A percentile compares a stretch with the other conserved stretches of the same genome.
These are phyloP conservation scores for Collybia sp. DNA, from an alignment of 768 basidiomycete genomes.

Conservation along the genomic window DNA sequence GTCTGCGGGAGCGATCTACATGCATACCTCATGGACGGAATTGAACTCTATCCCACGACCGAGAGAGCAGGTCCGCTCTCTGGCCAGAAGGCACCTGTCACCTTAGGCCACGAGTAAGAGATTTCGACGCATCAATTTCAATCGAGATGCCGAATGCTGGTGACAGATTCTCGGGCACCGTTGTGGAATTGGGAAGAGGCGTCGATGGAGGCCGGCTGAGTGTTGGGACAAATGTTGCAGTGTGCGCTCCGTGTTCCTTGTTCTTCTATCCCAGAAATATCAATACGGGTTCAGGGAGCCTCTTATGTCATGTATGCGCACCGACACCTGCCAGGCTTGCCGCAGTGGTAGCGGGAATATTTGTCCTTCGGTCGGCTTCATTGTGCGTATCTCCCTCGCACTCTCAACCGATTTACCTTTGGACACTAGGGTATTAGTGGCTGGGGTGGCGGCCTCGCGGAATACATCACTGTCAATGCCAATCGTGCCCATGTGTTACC, in stretches of 20 bases:
- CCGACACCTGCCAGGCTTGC: slow-evolving; percentile 25
- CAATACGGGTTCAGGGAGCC: slow-evolving; percentile 25
- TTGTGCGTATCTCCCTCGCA: slow-evolving; percentile 17
- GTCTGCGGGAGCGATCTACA: slow-evolving; percentile 43
- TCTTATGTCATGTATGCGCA: slow-evolving; percentile 26
- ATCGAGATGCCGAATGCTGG: not conserved
- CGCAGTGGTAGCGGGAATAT: slow-evolving; percentile 20
- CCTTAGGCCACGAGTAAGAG: slow-evolving; percentile 39
- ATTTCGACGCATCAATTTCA: not conserved
- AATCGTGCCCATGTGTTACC: slow-evolving; percentile 31
- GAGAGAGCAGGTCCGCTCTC: slow-evolving; percentile 27
- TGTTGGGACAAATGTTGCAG: slow-evolving; percentile 24
- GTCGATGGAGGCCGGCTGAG: slow-evolving; percentile 22
- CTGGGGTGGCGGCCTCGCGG: slow-evolving; percentile 36
- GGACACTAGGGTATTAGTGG: slow-evolving; percentile 25
- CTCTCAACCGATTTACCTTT: not conserved
- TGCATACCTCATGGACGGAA: slow-evolving; percentile 24
- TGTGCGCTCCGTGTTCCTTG: slow-evolving; percentile 9
- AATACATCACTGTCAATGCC: slow-evolving; percentile 30
- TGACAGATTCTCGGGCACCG: slow-evolving; percentile 24
- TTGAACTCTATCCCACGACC: slow-evolving; percentile 22
- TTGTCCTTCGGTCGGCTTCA: slow-evolving; percentile 25
- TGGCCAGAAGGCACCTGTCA: slow-evolving; percentile 31
- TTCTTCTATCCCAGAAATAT: not conserved
- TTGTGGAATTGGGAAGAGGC: slow-evolving; percentile 22